Base-by-base conservation (phyloP, 306 rosid species). In the Amphicarpaea edgeworthii region DNA sequence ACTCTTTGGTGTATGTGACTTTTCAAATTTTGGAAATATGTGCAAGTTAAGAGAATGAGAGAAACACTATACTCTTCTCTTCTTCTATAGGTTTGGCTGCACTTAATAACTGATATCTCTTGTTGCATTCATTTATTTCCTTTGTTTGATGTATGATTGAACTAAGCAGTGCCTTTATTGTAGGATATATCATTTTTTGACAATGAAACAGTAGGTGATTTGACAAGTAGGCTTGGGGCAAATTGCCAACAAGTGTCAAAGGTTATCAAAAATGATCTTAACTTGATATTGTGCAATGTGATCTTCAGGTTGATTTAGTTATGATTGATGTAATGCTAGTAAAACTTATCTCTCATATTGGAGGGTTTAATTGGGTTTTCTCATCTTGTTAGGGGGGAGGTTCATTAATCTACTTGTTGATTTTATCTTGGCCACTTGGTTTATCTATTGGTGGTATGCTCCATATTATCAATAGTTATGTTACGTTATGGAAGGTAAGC, bases 191-290 rank as follows among this genome's bases (percentile, higher is more conserved):
- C n/a, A n/a, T n/a, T n/a, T n/a, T n/a, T n/a, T n/a, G n/a, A n/a
- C n/a, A n/a, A n/a, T n/a, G n/a, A n/a, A n/a, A n/a, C n/a, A n/a
- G n/a, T n/a, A n/a, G n/a, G n/a, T n/a, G n/a, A n/a, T n/a, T n/a
- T n/a, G n/a, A n/a, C n/a, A n/a, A n/a, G n/a, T n/a, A n/a, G n/a
- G n/a, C n/a, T n/a, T n/a, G n/a, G n/a, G n/a, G n/a, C n/a, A n/a
- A n/a, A n/a, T n/a, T n/a, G n/a, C n/a, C n/a, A n/a, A n/a, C n/a
- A n/a, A n/a, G n/a, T n/a, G n/a, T n/a, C n/a, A n/a, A n/a, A n/a
- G n/a, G n/a, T n/a, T n/a, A n/a, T n/a, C n/a, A n/a, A 97, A 75
- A 90, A 89, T 83, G 98, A 95, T 89, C 97, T 95, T 81, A 92
- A 95, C 84, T 16, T 95, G 85, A 95, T 95, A 85, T 38, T 95